Base-by-base conservation (phyloP, 164 flowering plant genomes). In the Umbilicus rupestris region DNA sequence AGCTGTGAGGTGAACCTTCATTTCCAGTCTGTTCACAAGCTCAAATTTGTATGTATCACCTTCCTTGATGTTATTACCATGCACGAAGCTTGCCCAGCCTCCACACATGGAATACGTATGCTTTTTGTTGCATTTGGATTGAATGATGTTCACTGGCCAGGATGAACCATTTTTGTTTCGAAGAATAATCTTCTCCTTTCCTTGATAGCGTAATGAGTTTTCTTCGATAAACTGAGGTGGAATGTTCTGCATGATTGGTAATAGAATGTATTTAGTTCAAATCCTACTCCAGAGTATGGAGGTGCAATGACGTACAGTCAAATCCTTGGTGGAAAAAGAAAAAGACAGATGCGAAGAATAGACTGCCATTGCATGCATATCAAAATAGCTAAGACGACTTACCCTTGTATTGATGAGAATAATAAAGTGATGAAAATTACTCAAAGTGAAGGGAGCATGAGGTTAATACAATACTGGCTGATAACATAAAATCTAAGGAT, bases 41-140 rank as follows among this genome's bases (percentile, higher is more conserved):
- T 74, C 60, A 45, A 82, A 82, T 39, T 74, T 58, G 39, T 78
- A 79, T 2, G 75, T 76, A 69, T 82, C 82, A 20, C 63, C 68
- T 63, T 70, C 74, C 17, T 76, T 73, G 19, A 82, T 39, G 45
- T 63, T 66, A 66, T 78, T 82, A 1, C 78, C 81, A 0, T 39
- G 6, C 7, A 58, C 72, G 65, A 81, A 81, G 3, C 67, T 24
- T 63, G 65, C 74, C 85, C 85, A 81, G 17, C 81, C 81, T 26
- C 70, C 49, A 37, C 19, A 59, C 28, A 59, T 28, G 63, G 0
- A 12, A 24, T 59, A 29, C 0, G 2, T 12, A 3, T 7, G 5
- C 3, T 59, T 8, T 1, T 4, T 59, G 3, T 1, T 35, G 37
- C 7, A 3, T 35, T 35, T 1, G 37, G 0, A 15, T 15, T 4